These are phyloP conservation scores for Pseudozyma hubeiensis DNA, from an alignment of 1,284 basidiomycete species.

Conservation along the genomic window DNA sequence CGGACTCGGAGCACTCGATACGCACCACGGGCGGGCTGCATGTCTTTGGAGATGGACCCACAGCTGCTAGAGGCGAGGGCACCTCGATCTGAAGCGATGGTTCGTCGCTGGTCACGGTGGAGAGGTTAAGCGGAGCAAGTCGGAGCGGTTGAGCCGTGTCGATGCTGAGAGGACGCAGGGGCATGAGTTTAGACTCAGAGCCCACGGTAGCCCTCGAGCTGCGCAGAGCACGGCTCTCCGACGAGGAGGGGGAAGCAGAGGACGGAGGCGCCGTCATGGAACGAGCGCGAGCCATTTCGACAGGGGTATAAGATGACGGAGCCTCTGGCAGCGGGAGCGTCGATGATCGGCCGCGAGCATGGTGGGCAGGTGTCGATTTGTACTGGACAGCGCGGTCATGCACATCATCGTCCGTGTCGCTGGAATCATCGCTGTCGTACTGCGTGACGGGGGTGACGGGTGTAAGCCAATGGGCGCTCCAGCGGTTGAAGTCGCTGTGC, in stretches of 20 bases:
- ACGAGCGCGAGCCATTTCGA: slow-evolving; percentile 29
- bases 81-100: slow-evolving; percentile 7
- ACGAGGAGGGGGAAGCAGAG: slow-evolving; percentile 8
- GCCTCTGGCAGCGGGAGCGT: slow-evolving; percentile 20
- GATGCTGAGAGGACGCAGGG: slow-evolving; percentile 51
- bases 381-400: background rate
- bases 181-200: slow-evolving; percentile 24
- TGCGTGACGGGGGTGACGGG: slow-evolving; percentile 24
- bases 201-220: slow-evolving; percentile 25
- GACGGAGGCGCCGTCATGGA: slow-evolving; percentile 28
- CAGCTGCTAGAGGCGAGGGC: slow-evolving; percentile 13
- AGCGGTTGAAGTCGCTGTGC: slow-evolving; percentile 38
- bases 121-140: slow-evolving; percentile 29
- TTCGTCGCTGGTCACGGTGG: slow-evolving; percentile 6
- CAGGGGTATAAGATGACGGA: slow-evolving; percentile 4
- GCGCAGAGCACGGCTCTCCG: slow-evolving; percentile 16
- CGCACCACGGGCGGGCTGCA: slow-evolving; percentile 27
- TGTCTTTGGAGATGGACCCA: slow-evolving; percentile 17
- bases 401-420: slow-evolving; percentile 35
- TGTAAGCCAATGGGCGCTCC: slow-evolving; percentile 40
- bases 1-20: slow-evolving; percentile 52
- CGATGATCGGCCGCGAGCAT: slow-evolving; percentile 24
- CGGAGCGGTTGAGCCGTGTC: slow-evolving; percentile 51
- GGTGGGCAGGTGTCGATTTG: slow-evolving; percentile 2
- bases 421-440: slow-evolving; percentile 39